A percentile compares a stretch with the other conserved stretches of the same genome.
These are phyloP conservation scores for Sarcodon aspratus DNA, from an alignment of 768 basidiomycete species.

Conservation along the genomic window DNA sequence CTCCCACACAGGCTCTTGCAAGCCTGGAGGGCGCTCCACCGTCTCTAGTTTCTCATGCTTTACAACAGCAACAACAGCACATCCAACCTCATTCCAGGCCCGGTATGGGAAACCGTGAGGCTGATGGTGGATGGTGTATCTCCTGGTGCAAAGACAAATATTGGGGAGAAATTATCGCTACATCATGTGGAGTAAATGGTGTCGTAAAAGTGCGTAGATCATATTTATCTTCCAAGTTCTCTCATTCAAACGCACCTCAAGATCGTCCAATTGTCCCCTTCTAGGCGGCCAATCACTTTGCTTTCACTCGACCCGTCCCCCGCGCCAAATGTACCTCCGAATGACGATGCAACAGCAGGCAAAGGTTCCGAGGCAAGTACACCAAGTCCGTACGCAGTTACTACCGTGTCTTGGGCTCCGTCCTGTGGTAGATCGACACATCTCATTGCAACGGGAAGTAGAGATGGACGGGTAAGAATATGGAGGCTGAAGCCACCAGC, in stretches of 20 bases:
- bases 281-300: constrained; percentile 53
- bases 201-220: constrained; percentile 53
- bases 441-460: constrained; percentile 80
- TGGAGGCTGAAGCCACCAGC: constrained; percentile 68
- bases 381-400: constrained; percentile 51
- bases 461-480: constrained; percentile 83
- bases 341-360: constrained; percentile 13
- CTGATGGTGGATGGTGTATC: constrained; percentile 86
- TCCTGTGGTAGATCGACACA: constrained; percentile 91
- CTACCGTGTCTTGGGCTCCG: constrained; percentile 87
- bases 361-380: constrained; percentile 17
- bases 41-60: constrained; percentile 53
- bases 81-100: constrained; percentile 19
- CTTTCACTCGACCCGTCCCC: constrained; percentile 48
- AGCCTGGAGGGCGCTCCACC: constrained; percentile 38
- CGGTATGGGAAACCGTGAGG: constrained; percentile 57
- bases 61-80: constrained; percentile 37
- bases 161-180: constrained; percentile 88
- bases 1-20: constrained; percentile 51
- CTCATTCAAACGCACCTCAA: constrained; percentile 13
- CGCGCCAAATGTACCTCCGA: constrained; percentile 9
- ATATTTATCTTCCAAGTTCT: background rate
- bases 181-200: constrained; percentile 59
- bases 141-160: constrained; percentile 95
- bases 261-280: constrained; percentile 67